phyloP scores from a whole-genome alignment of 441 rosid species.

The Eruca vesicaria region DNA sequence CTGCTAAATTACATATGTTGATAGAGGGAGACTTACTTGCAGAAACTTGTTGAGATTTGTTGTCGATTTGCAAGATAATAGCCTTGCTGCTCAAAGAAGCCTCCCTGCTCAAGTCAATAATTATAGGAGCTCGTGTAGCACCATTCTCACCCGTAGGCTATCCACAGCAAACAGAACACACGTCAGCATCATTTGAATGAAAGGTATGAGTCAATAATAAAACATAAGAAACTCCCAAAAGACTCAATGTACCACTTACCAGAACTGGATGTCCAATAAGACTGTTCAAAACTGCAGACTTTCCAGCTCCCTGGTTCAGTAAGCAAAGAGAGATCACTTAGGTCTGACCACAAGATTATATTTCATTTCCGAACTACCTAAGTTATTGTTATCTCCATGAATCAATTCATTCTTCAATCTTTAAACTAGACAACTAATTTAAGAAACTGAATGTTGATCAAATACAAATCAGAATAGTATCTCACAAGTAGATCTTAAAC shows the following conservation, averaged over 20 bases:
- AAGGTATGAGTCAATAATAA: conserved; percentile 1
- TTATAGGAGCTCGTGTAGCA: conserved; percentile 95
- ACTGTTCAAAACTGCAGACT: conserved; percentile 91
- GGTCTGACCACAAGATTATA: not conserved
- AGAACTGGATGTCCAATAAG: conserved; percentile 89
- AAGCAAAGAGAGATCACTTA: conserved; percentile 5
- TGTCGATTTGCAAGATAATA: conserved; percentile 77
- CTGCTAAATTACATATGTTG: not conserved
- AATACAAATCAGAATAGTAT: too few relatives aligned
- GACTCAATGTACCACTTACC: conserved; percentile 51
- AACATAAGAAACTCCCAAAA: conserved; percentile 2
- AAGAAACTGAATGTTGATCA: not conserved
- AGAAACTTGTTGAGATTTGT: conserved; percentile 81
- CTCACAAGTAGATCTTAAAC: too few relatives aligned
- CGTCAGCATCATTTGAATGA: not conserved
- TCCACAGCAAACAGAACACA: conserved; percentile 28
- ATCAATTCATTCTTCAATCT: not conserved
- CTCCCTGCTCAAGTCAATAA: conserved; percentile 67
- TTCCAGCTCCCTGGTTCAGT: conserved; percentile 79
- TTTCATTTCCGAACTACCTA: not conserved
- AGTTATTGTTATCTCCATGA: not conserved
- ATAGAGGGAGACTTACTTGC: conserved; percentile 62
- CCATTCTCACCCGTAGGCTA: conserved; percentile 99
- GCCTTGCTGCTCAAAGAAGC: conserved; percentile 70
- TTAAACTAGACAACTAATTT: conserved; percentile 12